Conservation (phyloP, 2,329 filamentous ascomycete species). For the Apiospora koreana region DNA sequence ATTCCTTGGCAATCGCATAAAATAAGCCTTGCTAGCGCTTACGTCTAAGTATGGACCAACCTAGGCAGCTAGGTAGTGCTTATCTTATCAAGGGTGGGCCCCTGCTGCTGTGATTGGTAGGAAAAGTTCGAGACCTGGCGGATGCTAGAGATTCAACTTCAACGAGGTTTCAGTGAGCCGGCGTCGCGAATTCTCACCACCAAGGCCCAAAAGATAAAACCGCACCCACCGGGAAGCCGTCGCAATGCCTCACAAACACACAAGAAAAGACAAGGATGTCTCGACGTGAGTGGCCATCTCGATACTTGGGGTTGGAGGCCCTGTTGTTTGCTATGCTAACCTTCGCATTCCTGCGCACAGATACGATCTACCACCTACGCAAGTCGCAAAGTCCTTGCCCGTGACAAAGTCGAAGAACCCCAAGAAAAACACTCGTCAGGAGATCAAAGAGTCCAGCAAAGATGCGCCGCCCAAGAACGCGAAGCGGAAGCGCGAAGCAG, state of each 20-base stretch:
- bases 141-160: background rate
- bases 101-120: background rate
- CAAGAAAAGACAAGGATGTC: constrained; percentile 60
- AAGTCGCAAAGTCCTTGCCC: constrained; percentile 53
- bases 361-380: constrained; percentile 51
- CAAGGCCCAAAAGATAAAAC: background rate
- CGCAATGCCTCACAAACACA: constrained; percentile 86
- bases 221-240: background rate
- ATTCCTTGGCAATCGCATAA: background rate
- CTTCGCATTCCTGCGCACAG: constrained; percentile 29
- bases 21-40: constrained; percentile 1
- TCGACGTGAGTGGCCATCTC: constrained; percentile 46
- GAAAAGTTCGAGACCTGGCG: constrained; percentile 3
- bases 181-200: background rate
- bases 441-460: constrained; percentile 31
- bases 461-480: constrained; percentile 34
- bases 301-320: background rate
- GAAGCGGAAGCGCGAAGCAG: constrained; percentile 48
- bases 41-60: background rate
- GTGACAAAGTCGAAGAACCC: constrained; percentile 32
- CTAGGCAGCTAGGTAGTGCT: background rate
- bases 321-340: background rate
- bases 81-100: background rate
- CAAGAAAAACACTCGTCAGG: constrained; percentile 36
- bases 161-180: background rate